phyloP scores from a whole-genome alignment of 768 basidiomycete genomes.

The Suillus subaureus region DNA sequence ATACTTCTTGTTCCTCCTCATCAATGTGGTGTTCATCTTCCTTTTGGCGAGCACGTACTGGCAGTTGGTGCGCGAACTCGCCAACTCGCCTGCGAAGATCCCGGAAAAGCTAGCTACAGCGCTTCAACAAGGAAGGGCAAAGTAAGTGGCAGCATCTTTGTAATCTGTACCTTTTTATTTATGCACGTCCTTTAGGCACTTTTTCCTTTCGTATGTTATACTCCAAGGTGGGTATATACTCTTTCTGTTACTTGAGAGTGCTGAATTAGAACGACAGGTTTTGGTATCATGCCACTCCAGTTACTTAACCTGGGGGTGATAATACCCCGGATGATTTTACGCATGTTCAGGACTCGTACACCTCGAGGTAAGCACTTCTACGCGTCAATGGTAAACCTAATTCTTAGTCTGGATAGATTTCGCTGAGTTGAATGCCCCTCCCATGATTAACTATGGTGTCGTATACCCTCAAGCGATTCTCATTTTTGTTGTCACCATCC shows the following conservation, averaged over 20 bases:
- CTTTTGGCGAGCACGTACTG: conserved; percentile 89
- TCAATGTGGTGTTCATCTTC: conserved; percentile 95
- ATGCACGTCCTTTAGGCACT: conserved; percentile 51
- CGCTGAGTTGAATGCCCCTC: conserved; percentile 95
- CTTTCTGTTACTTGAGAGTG: not conserved
- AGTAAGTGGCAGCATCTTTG: conserved; percentile 38
- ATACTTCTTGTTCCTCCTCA: conserved; percentile 90
- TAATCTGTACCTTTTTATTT: conserved; percentile 14
- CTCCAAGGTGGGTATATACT: conserved; percentile 60
- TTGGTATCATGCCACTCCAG: conserved; percentile 96
- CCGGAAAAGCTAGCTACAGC: conserved; percentile 90
- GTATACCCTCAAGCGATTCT: conserved; percentile 97
- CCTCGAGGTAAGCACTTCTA: conserved; percentile 68
- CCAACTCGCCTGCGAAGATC: conserved; percentile 91
- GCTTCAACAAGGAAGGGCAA: conserved; percentile 74
- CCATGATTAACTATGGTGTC: conserved; percentile 96
- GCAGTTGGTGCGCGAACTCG: conserved; percentile 88
- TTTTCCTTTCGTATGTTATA: conserved; percentile 84
- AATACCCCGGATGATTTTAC: conserved; percentile 74
- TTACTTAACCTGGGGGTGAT: conserved; percentile 90
- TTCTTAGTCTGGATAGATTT: conserved; percentile 60
- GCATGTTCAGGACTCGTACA: conserved; percentile 81
- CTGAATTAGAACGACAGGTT: conserved; percentile 44
- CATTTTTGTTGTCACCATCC: conserved; percentile 91
- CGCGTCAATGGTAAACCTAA: not conserved